These are phyloP conservation scores for Globisporangium takayamanum DNA, from an alignment of 352 stramenopile species.

Conservation along the genomic window DNA sequence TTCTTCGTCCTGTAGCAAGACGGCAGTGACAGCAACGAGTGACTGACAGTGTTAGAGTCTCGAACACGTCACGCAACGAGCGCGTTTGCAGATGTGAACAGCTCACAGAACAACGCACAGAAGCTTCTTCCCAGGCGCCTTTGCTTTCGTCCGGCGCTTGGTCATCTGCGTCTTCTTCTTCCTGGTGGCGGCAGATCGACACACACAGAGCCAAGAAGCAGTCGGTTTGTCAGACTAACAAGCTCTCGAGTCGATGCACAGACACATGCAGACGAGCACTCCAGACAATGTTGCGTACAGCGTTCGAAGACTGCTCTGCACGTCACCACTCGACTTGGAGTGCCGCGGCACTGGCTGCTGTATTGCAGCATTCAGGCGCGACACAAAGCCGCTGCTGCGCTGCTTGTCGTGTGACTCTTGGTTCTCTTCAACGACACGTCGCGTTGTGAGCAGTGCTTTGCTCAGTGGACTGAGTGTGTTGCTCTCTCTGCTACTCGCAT, in stretches of 20 bases:
- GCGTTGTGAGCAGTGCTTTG: conserved; percentile 16
- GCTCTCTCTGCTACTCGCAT: too few species aligned
- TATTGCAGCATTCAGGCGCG: neutral
- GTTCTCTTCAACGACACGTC: conserved; percentile 9
- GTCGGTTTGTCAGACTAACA: too few species aligned
- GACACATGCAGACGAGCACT: neutral
- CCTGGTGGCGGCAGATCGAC: neutral
- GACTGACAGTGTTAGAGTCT: neutral
- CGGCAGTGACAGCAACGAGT: neutral
- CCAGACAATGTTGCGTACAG: conserved; percentile 1
- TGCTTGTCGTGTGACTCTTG: conserved; percentile 8
- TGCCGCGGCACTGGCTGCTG: conserved; percentile 4
- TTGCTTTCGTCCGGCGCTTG: conserved; percentile 8
- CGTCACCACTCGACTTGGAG: conserved; percentile 9
- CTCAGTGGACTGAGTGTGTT: conserved; percentile 11
- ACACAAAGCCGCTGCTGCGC: neutral
- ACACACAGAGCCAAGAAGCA: neutral
- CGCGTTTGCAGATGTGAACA: too few species aligned
- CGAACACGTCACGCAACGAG: too few species aligned
- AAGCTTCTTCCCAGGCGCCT: conserved; percentile 18
- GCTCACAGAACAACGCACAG: conserved; percentile 9
- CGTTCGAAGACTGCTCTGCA: conserved; percentile 6
- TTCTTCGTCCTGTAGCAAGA: neutral
- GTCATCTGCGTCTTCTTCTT: conserved; percentile 16
- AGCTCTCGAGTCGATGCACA: neutral